Percentiles rank a stretch among this genome's conserved stretches.
phyloP scores from a whole-genome alignment of 2,329 filamentous ascomycete genomes.

The Xylaria sp. region DNA sequence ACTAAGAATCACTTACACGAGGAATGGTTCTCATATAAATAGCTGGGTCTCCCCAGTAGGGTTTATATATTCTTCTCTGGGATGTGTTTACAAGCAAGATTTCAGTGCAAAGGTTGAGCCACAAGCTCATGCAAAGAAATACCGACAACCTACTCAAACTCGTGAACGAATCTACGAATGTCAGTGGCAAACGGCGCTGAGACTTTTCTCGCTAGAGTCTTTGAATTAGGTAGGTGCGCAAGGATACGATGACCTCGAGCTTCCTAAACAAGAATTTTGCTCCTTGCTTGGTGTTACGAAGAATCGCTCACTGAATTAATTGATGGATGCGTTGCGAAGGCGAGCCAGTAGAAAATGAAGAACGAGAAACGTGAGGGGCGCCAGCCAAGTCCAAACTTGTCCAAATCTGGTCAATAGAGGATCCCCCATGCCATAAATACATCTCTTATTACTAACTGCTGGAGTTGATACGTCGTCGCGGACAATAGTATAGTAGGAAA shows the following conservation, averaged over 20 bases:
- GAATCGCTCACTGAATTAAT: conserved; percentile 6
- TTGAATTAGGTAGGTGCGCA: conserved; percentile 33
- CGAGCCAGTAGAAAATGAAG: conserved; percentile 31
- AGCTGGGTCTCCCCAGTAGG: neutral
- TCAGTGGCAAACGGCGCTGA: neutral
- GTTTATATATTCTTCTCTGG: neutral
- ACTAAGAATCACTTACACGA: neutral
- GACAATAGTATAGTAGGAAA: no score
- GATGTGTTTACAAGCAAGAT: neutral
- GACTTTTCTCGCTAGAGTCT: neutral
- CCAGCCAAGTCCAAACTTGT: conserved; percentile 2
- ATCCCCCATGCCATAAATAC: neutral
- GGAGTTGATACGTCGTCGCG: neutral
- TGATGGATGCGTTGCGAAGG: neutral
- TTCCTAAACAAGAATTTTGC: conserved; percentile 33
- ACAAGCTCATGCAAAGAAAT: neutral
- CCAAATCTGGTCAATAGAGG: conserved; percentile 4
- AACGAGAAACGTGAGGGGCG: conserved; percentile 25
- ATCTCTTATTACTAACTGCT: neutral
- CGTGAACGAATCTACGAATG: conserved; percentile 3
- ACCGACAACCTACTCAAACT: neutral
- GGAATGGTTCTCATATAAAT: neutral
- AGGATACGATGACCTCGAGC: conserved; percentile 18
- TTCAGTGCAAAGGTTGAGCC: neutral
- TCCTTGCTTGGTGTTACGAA: conserved; percentile 15